A percentile compares a stretch with the other conserved stretches of the same genome.
These are phyloP conservation scores for Catenaria anguillulae DNA, from an alignment of 371 early-diverging fungal genomes.

Conservation along the genomic window DNA sequence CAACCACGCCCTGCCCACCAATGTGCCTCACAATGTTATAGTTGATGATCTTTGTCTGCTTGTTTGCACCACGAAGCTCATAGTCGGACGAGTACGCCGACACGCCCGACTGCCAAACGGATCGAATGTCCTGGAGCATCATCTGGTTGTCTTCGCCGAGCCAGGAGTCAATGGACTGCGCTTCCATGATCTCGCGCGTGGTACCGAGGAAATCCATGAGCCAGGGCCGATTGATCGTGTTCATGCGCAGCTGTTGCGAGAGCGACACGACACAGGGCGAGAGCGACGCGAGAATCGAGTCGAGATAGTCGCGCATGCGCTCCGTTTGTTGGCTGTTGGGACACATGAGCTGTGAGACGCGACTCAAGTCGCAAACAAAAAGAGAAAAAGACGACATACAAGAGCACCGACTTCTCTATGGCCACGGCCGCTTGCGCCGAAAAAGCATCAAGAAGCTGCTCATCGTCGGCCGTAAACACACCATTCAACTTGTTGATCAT, in stretches of 20 bases:
- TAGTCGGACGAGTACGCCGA: slow-evolving; percentile 15
- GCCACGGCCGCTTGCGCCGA: slow-evolving; percentile 24
- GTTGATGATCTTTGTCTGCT: slow-evolving; percentile 12
- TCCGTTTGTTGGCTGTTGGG: slow-evolving; percentile 11
- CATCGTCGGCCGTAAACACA: slow-evolving; percentile 26
- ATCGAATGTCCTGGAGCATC: slow-evolving; percentile 15
- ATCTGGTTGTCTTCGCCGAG: slow-evolving; percentile 9
- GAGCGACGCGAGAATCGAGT: slow-evolving; percentile 25
- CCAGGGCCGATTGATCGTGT: slow-evolving; percentile 17
- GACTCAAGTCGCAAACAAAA: no score
- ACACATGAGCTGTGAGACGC: no score
- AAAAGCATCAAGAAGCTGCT: slow-evolving; percentile 22
- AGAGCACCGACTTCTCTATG: slow-evolving; percentile 26
- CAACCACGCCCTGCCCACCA: slow-evolving; percentile 14
- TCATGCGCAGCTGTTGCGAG: slow-evolving; percentile 13
- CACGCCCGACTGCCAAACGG: slow-evolving; percentile 9
- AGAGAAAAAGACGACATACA: slow-evolving; percentile 1
- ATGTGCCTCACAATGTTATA: slow-evolving; percentile 21
- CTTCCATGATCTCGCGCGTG: slow-evolving; percentile 10
- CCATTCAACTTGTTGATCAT: slow-evolving; percentile 28
- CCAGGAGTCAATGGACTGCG: slow-evolving; percentile 12
- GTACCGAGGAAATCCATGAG: slow-evolving; percentile 13
- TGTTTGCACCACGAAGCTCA: slow-evolving; percentile 11
- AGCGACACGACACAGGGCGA: slow-evolving; percentile 28
- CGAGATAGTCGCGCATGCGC: slow-evolving; percentile 17